phyloP scores from a whole-genome alignment of 2,329 filamentous ascomycete genomes.

The Stagonosporopsis cucurbitacearum region DNA sequence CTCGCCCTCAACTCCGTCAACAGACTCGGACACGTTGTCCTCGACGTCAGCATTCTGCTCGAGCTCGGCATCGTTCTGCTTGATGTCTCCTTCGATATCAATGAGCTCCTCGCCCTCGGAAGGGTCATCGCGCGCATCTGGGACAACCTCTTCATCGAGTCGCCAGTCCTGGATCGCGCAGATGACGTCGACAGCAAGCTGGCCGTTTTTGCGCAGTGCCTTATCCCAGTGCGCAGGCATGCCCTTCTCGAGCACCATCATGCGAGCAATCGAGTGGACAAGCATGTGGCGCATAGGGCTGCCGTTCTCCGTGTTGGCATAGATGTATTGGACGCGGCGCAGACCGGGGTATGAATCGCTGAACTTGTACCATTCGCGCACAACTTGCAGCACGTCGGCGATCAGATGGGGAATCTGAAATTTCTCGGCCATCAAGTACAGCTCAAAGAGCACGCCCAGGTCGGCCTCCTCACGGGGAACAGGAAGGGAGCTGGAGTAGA shows the following conservation, averaged over 20 bases:
- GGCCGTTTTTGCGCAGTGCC: constrained; percentile 61
- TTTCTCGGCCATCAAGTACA: constrained; percentile 63
- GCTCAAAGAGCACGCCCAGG: constrained; percentile 58
- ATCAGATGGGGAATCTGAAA: constrained; percentile 58
- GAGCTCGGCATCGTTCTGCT: constrained; percentile 43
- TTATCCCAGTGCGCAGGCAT: constrained; percentile 63
- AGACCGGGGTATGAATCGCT: constrained; percentile 61
- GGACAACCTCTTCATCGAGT: constrained; percentile 56
- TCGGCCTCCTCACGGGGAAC: constrained; percentile 59
- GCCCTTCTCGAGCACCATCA: constrained; percentile 57
- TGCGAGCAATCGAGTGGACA: constrained; percentile 57
- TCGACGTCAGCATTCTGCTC: constrained; percentile 37
- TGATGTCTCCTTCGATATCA: constrained; percentile 46
- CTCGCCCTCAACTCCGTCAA: constrained; percentile 16
- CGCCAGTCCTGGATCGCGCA: constrained; percentile 61
- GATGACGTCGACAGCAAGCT: constrained; percentile 63
- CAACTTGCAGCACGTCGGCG: constrained; percentile 57
- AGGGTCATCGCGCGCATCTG: constrained; percentile 57
- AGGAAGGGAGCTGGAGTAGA: constrained; percentile 58
- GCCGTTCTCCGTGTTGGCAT: constrained; percentile 57
- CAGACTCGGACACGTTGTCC: constrained; percentile 21
- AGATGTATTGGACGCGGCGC: constrained; percentile 61
- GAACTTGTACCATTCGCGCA: constrained; percentile 60
- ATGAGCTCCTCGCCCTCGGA: constrained; percentile 48
- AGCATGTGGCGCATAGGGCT: constrained; percentile 58